phyloP scores from a whole-genome alignment of 306 rosid genomes.

The Lablab purpureus region DNA sequence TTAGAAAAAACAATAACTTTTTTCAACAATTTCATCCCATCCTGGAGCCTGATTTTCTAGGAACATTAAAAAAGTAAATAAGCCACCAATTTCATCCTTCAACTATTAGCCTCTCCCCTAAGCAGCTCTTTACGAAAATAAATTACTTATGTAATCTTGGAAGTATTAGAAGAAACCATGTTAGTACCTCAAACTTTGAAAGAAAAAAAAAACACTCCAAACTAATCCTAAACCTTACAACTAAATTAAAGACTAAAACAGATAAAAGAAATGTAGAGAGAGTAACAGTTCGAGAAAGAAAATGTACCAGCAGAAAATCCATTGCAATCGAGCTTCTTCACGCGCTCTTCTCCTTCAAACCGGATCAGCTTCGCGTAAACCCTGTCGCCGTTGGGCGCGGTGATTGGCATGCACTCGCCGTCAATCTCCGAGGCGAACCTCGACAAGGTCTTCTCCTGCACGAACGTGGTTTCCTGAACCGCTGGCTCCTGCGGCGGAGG shows the following conservation, averaged over 20 bases:
- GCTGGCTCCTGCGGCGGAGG: constrained; percentile 35
- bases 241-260: background rate
- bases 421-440: constrained; percentile 83
- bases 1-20: background rate
- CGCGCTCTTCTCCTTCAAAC: constrained; percentile 55
- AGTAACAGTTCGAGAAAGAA: background rate
- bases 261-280: background rate
- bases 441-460: constrained; percentile 67
- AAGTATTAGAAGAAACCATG: background rate
- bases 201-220: background rate
- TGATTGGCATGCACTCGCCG: constrained; percentile 82
- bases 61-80: background rate
- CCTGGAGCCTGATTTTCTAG: background rate
- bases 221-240: background rate
- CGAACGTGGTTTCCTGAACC: constrained; percentile 41
- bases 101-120: background rate
- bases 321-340: constrained; percentile 51
- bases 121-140: background rate
- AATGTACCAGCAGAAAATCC: constrained; percentile 62
- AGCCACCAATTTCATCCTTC: background rate
- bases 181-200: background rate
- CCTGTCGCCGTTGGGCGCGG: constrained; percentile 89
- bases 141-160: background rate
- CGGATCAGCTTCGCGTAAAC: constrained; percentile 75
- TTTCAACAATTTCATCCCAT: background rate